phyloP scores from a whole-genome alignment of 164 flowering plant species.

The Paratinospora sagittata region DNA sequence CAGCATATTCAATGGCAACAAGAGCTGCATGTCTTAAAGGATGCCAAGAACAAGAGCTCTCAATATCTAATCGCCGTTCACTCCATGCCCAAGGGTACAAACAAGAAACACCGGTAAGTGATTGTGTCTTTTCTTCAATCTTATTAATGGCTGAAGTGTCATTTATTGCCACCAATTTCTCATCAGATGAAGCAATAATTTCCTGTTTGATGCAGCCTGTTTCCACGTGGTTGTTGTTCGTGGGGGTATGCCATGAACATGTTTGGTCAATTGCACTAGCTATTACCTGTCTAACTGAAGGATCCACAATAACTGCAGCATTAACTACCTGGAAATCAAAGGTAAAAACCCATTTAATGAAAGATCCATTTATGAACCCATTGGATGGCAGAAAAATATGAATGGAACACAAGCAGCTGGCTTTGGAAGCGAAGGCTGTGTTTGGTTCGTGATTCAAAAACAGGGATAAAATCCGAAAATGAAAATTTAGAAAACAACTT shows the following conservation, averaged over 20 bases:
- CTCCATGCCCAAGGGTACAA: conserved; percentile 72
- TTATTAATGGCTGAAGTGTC: conserved; percentile 9
- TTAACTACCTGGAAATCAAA: conserved; percentile 46
- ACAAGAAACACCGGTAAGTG: conserved; percentile 44
- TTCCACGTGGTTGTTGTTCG: conserved; percentile 13
- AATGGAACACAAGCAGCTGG: not conserved
- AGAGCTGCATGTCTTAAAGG: conserved; percentile 86
- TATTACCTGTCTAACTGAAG: conserved; percentile 56
- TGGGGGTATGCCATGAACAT: conserved; percentile 18
- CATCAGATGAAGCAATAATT: conserved; percentile 12
- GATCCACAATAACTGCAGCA: conserved; percentile 90
- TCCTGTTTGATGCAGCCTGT: conserved; percentile 13
- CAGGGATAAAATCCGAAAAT: too few species aligned
- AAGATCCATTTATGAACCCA: not conserved
- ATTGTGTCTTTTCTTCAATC: too few species aligned
- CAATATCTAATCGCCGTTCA: conserved; percentile 16
- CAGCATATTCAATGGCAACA: conserved; percentile 78
- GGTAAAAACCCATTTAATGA: not conserved
- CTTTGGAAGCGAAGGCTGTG: not conserved
- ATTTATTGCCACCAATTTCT: conserved; percentile 17
- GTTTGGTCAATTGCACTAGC: conserved; percentile 60
- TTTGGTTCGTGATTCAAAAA: too few species aligned
- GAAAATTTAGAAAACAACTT: too few species aligned
- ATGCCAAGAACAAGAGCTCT: conserved; percentile 46
- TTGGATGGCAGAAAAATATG: not conserved